Evolutionary conservation across 225 moss, liverwort and hornwort species (phyloP).

Genomic region (Pseudisothecium myosuroides): DNA sequence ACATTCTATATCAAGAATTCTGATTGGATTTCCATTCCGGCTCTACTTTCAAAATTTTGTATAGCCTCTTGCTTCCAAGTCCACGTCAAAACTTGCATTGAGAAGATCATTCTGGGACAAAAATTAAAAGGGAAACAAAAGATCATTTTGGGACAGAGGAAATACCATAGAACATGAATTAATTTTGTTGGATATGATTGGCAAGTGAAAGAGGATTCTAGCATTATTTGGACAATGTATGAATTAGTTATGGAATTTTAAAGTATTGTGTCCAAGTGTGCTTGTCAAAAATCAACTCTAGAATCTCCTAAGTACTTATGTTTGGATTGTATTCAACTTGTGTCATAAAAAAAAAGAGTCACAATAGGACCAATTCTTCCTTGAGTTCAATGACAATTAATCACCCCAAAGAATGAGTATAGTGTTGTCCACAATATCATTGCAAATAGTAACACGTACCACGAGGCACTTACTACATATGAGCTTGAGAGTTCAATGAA

Average conservation of each 20-base stretch:
- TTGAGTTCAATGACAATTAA: background rate
- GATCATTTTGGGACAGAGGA: no score
- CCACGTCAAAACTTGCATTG: no score
- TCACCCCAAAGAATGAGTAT: fast-evolving
- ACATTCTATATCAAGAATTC: no score
- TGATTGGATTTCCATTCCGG: no score
- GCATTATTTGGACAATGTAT: fast-evolving
- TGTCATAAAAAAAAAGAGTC: fast-evolving
- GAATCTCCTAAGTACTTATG: background rate
- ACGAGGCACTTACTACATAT: background rate
- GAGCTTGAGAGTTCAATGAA: fast-evolving
- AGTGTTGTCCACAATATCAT: background rate
- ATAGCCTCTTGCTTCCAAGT: no score
- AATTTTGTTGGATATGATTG: background rate
- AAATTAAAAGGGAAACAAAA: no score
- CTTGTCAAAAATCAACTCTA: background rate
- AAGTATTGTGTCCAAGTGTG: background rate
- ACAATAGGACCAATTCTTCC: background rate
- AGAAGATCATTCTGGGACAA: no score
- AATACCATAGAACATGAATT: background rate
- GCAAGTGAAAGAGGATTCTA: background rate
- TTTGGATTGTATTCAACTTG: background rate
- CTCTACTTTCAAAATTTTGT: no score
- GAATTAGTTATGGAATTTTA: background rate
- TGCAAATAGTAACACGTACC: background rate